Evolutionary conservation across 441 rosid genomes (phyloP).

Genomic region (Pelargonium myrrhifolium): DNA sequence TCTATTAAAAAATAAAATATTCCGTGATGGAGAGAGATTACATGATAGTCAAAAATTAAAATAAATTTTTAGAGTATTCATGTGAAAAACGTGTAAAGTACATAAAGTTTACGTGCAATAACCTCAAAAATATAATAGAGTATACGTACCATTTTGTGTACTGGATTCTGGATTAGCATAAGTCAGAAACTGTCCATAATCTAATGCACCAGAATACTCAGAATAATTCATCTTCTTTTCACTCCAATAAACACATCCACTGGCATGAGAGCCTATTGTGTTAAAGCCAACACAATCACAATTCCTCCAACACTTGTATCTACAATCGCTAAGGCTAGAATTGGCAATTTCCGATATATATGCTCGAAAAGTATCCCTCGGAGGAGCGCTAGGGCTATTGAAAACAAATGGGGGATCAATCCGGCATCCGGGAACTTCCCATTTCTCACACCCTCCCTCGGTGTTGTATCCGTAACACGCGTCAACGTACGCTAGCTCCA

Average conservation of each 20-base stretch:
- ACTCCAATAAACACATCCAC: not conserved
- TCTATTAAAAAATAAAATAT: too few species aligned
- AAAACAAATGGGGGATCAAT: not conserved
- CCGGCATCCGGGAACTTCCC: constrained; percentile 1
- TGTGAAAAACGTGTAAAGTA: too few species aligned
- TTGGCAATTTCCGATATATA: not conserved
- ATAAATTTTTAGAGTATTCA: too few species aligned
- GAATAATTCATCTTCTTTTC: not conserved
- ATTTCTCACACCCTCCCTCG: constrained; percentile 1
- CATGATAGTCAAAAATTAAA: too few species aligned
- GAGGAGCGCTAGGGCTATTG: not conserved
- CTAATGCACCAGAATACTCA: not conserved
- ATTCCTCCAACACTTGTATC: not conserved
- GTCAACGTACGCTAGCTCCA: not conserved
- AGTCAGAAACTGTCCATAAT: constrained; percentile 1
- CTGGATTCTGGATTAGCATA: not conserved
- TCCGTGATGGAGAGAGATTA: too few species aligned
- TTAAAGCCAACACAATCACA: not conserved
- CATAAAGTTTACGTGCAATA: too few species aligned
- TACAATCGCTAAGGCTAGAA: constrained; percentile 2
- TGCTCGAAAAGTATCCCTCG: not conserved
- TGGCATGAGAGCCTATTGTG: not conserved
- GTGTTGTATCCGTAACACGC: not conserved
- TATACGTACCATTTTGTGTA: not conserved
- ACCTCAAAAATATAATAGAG: too few species aligned